phyloP scores from a whole-genome alignment of 2,329 filamentous ascomycete species.

The Zymoseptoria crescenta region DNA sequence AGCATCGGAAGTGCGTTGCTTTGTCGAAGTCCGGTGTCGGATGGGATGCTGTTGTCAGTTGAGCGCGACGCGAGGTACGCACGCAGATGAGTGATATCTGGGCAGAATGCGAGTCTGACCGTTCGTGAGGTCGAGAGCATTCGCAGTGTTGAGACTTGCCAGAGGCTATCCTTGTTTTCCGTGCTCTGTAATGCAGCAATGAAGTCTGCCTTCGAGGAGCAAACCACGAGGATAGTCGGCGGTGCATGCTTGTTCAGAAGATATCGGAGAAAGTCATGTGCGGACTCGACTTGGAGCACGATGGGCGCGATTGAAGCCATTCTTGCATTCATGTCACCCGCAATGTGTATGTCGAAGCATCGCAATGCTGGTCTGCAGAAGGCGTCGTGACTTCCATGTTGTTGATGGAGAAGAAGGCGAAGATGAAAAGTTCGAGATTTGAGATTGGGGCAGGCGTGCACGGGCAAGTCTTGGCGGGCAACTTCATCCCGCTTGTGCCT shows the following conservation, averaged over 20 bases:
- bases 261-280: slow-evolving; percentile 52
- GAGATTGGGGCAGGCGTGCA: neutral
- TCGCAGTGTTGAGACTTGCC: slow-evolving; percentile 51
- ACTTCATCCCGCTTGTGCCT: neutral
- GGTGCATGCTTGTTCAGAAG: slow-evolving; percentile 50
- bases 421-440: neutral
- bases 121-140: slow-evolving; percentile 61
- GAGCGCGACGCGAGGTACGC: slow-evolving; percentile 53
- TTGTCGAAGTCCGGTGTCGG: slow-evolving; percentile 6
- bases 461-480: neutral
- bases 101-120: slow-evolving; percentile 63
- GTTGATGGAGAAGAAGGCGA: neutral
- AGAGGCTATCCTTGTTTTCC: neutral
- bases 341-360: neutral
- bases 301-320: slow-evolving; percentile 22
- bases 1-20: slow-evolving; percentile 38
- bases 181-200: slow-evolving; percentile 44
- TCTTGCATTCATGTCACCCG: neutral
- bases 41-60: slow-evolving; percentile 9
- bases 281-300: slow-evolving; percentile 33
- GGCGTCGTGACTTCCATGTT: neutral
- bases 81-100: slow-evolving; percentile 68
- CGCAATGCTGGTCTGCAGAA: neutral
- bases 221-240: slow-evolving; percentile 63
- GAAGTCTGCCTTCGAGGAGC: slow-evolving; percentile 58